Base-by-base conservation (phyloP, 768 basidiomycete genomes). In the Podaxis rugospora region DNA sequence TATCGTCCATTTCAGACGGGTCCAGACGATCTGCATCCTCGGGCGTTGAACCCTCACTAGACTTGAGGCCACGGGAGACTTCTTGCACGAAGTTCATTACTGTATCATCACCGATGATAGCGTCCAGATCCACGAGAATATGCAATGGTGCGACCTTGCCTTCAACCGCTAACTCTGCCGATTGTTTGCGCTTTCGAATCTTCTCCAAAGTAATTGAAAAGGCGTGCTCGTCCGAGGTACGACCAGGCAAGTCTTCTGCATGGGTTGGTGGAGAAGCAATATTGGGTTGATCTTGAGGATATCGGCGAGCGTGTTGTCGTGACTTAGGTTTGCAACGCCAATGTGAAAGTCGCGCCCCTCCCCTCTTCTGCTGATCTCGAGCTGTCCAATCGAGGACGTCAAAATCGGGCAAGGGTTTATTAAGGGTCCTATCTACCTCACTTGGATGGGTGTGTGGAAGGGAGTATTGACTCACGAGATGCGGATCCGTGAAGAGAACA, bases 401-500 rank as follows among this genome's bases (percentile, higher is more conserved):
- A 62, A 93, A 86, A 11, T 69, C 70, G 1, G 90, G 89, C 50
- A 88, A 73, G 50, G 51, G 59, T 1, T 66, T 65, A 62, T 72
- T 61, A 23, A 64, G 63, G 35, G 42, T 63, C 27, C 62, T 36
- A 25, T 64, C 67, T 23, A 61, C 49, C 7, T 69, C 68, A 21
- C 36, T 56, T 21, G 82, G 82, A 57, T 83, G 81, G 44, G 67
- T 51, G 66, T 83, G 83, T 5, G 62, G 60, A 18, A 69, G 55
- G 37, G 77, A 64, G 70, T 90, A 89, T 62, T 90, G 89, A 5
- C 72, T 72, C 13, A 76, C 69, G 16, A 95, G 81, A 63, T 83
- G 72, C n/a, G 79, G 80, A 67, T 95, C 94, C 9, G 85, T 86
- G 51, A 94, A 81, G 16, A 96, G 67, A 47, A 96, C 72, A 11